Conservation (phyloP, 768 basidiomycete species). For the Candolleomyces aberdarensis region DNA sequence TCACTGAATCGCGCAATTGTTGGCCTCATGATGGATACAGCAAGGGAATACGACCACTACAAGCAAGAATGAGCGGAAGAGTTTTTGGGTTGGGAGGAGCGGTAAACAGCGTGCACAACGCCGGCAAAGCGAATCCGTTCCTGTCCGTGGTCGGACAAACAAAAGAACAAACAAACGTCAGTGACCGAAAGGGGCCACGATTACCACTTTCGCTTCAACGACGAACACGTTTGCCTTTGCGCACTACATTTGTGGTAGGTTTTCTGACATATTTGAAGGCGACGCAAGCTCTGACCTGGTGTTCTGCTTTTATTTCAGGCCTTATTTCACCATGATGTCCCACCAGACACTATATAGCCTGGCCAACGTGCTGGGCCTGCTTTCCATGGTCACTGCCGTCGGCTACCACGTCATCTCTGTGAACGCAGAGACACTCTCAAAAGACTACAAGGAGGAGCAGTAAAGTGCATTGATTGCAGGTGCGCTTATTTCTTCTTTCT, state of each 20-base stretch:
- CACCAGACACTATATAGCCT: constrained; percentile 78
- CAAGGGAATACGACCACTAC: constrained; percentile 13
- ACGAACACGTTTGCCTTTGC: constrained; percentile 4
- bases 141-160: constrained; percentile 29
- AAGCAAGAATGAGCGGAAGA: constrained; percentile 13
- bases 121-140: constrained; percentile 24
- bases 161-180: constrained; percentile 23
- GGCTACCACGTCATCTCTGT: constrained; percentile 90
- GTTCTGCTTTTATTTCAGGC: background rate
- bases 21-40: constrained; percentile 52
- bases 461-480: background rate
- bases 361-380: constrained; percentile 77
- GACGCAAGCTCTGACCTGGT: too few species aligned
- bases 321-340: constrained; percentile 58
- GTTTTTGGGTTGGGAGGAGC: constrained; percentile 4
- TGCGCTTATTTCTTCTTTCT: background rate
- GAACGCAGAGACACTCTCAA: constrained; percentile 42
- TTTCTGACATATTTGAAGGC: too few species aligned
- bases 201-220: background rate
- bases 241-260: background rate
- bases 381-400: constrained; percentile 86
- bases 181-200: background rate
- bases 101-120: constrained; percentile 5
- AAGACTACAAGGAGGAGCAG: constrained; percentile 4
- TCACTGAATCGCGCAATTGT: constrained; percentile 59